These are phyloP conservation scores for Cyclotella choctawhatcheeana DNA, from an alignment of 108 stramenopile genomes.

Conservation along the genomic window DNA sequence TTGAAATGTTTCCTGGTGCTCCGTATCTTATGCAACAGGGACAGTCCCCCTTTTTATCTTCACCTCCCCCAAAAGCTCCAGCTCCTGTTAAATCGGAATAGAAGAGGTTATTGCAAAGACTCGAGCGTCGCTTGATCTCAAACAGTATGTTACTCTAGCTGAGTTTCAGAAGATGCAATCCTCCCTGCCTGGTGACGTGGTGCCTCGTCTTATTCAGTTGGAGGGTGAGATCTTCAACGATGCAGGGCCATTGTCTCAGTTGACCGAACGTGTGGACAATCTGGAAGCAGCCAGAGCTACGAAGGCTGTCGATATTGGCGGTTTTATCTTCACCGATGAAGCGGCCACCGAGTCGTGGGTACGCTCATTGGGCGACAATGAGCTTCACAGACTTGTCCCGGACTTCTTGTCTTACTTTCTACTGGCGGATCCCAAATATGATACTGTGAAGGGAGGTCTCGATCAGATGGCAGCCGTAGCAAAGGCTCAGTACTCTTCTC, in stretches of 20 bases:
- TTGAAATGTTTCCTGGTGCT: no score
- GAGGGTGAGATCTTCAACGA: constrained; percentile 1
- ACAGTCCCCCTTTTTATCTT: no score
- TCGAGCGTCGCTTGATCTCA: no score
- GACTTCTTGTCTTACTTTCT: constrained; percentile 1
- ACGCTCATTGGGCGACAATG: neutral
- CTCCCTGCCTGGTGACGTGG: neutral
- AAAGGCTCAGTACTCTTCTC: neutral
- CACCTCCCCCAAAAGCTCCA: no score
- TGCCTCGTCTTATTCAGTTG: neutral
- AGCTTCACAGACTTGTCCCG: neutral
- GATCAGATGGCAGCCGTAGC: neutral
- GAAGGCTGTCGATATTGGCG: constrained; percentile 11
- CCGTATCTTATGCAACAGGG: no score
- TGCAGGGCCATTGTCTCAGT: neutral
- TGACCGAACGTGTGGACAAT: neutral
- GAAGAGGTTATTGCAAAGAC: no score
- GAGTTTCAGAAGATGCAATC: neutral
- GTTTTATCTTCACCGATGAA: constrained; percentile 1
- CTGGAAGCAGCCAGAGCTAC: neutral
- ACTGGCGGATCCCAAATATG: neutral
- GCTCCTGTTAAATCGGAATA: no score
- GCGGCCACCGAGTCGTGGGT: neutral
- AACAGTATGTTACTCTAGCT: neutral
- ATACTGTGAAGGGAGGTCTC: neutral